Base-by-base conservation (phyloP, 345 rosid genomes). In the Geranium rotundifolium region DNA sequence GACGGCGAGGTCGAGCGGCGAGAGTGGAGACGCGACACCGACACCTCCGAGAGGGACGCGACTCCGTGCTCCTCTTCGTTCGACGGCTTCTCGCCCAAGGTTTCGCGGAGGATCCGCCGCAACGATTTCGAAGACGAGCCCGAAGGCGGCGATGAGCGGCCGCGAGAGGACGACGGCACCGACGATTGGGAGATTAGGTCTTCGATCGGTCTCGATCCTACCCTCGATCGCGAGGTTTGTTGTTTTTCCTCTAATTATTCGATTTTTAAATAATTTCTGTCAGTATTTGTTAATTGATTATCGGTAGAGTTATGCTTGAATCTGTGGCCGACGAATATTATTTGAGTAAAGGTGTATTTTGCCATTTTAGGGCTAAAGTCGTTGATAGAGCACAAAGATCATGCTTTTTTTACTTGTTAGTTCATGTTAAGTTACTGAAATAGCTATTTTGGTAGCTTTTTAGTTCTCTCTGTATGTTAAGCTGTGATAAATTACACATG, bases 121-220 rank as follows among this genome's bases (percentile, higher is more conserved):
- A 68, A 73, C 30, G 87, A 81, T 54, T 69, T 70, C 4, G 71
- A 73, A 1, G 75, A 66, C n/a, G 62, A 34, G 7, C 6, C 41
- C 2, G 41, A 34, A 13, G 77, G 65, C 10, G 72, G 62, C 2
- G 73, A 59, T 2, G 75, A 69, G 1, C 77, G 69, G 4, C 72
- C 57, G 46, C 60, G 39, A 16, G 69, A 72, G 13, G 87, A 80
- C 59, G 84, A 71, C 72, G 67, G 76, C 56, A 91, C 82, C 1
- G 92, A 84, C 46, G 88, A 84, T 65, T 86, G 96, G 90, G 85
- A 82, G 73, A 80, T 89, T 71, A 84, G 83, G 71, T 74, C 75
- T 60, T 81, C 83, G 2, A 84, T 89, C 39, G 92, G 96, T 60
- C 60, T 73, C 69, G 96, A 89, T 70, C 65, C 76, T 60, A 79